These are phyloP conservation scores for Lagenidium giganteum DNA, from an alignment of 352 stramenopile species.

Conservation along the genomic window DNA sequence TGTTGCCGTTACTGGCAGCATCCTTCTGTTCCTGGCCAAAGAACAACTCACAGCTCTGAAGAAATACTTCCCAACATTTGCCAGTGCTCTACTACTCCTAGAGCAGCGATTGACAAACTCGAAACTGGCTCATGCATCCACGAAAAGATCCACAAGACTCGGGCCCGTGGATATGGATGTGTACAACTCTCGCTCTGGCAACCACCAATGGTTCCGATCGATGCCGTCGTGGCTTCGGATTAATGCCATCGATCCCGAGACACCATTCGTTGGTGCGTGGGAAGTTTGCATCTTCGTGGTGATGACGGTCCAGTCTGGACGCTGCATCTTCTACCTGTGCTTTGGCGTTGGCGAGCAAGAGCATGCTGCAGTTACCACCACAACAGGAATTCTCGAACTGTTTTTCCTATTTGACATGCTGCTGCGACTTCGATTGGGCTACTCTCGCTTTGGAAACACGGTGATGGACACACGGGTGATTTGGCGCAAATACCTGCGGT, in stretches of 20 bases:
- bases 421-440: conserved; percentile 1
- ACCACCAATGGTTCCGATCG: too few species aligned
- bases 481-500: background rate
- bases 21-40: background rate
- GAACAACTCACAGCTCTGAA: background rate
- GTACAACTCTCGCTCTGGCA: too few species aligned
- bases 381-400: too few species aligned
- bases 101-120: background rate
- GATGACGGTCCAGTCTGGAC: background rate
- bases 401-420: conserved; percentile 1
- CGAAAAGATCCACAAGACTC: too few species aligned
- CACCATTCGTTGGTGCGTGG: background rate
- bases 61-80: background rate
- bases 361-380: too few species aligned
- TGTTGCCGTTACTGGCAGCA: background rate
- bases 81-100: background rate
- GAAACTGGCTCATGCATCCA: background rate
- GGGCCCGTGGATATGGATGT: too few species aligned
- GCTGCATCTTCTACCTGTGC: background rate
- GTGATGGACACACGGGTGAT: conserved; percentile 3
- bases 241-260: background rate
- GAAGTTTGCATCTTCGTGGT: background rate
- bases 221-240: too few species aligned
- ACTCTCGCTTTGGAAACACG: conserved; percentile 3
- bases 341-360: background rate